A percentile compares a stretch with the other conserved stretches of the same genome.
Conservation (phyloP, 1,139 yeast genomes). For the Pichia sp. region DNA sequence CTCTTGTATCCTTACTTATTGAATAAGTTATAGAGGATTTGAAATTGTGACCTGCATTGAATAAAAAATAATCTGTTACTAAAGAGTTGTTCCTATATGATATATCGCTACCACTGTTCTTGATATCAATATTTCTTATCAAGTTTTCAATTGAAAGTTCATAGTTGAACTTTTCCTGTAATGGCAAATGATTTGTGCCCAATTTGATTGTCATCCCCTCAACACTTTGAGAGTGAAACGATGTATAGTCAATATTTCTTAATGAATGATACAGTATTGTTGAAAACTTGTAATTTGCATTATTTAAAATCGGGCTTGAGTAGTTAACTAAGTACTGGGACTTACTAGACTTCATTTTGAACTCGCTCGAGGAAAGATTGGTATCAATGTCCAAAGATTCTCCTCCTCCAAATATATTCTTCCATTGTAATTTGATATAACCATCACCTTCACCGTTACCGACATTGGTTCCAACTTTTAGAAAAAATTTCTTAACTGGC, state of each 20-base stretch:
- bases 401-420: conserved; percentile 84
- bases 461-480: conserved; percentile 87
- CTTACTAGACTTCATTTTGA: conserved; percentile 66
- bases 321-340: conserved; percentile 63
- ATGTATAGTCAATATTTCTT: conserved; percentile 59
- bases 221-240: conserved; percentile 50
- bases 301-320: conserved; percentile 51
- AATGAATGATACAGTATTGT: conserved; percentile 48
- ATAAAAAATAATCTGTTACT: conserved; percentile 23
- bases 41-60: conserved; percentile 51
- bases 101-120: conserved; percentile 6
- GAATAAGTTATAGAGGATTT: conserved; percentile 52
- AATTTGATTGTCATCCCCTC: conserved; percentile 52
- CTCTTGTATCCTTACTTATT: conserved; percentile 47
- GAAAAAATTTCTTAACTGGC: conserved; percentile 61
- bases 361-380: conserved; percentile 34
- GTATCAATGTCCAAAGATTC: conserved; percentile 75
- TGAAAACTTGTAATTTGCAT: conserved; percentile 47
- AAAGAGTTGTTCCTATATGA: conserved; percentile 21
- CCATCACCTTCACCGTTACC: conserved; percentile 97
- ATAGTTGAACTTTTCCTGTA: conserved; percentile 28
- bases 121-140: conserved; percentile 46
- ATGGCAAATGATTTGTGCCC: conserved; percentile 26
- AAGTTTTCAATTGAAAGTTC: conserved; percentile 60
- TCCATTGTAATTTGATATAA: conserved; percentile 65